phyloP scores from a whole-genome alignment of 768 basidiomycete genomes.

The Hirschioporus abietinus region DNA sequence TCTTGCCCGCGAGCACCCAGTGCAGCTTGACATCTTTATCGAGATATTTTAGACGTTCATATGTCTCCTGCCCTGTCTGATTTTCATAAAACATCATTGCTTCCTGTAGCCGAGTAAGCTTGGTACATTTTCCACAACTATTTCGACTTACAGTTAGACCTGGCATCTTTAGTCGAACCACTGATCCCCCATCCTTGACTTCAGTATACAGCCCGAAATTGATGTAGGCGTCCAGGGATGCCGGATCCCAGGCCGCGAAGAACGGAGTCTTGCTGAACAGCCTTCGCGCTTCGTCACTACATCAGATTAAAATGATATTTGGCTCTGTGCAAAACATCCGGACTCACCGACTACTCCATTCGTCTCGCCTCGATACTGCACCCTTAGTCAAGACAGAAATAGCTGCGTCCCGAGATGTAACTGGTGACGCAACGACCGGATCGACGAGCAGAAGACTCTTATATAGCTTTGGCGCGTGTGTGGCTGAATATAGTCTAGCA shows the following conservation, averaged over 20 bases:
- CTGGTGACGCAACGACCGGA: constrained; percentile 52
- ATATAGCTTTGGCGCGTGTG: constrained; percentile 31
- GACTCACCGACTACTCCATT: constrained; percentile 58
- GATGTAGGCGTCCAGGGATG: constrained; percentile 54
- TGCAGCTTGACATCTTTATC: constrained; percentile 45
- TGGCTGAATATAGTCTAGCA: not conserved
- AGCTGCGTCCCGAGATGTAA: not conserved
- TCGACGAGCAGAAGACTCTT: constrained; percentile 70
- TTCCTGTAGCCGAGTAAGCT: constrained; percentile 32
- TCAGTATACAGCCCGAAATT: constrained; percentile 46
- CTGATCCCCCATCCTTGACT: constrained; percentile 27
- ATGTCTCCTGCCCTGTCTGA: constrained; percentile 30
- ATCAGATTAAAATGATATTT: not conserved
- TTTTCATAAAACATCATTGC: constrained; percentile 52
- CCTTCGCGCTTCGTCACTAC: constrained; percentile 55
- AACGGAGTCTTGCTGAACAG: constrained; percentile 52
- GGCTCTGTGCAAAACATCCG: not conserved
- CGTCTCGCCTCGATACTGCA: constrained; percentile 53
- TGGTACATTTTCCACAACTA: not conserved
- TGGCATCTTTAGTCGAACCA: constrained; percentile 59
- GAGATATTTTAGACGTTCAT: constrained; percentile 29
- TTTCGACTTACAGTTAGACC: constrained; percentile 37
- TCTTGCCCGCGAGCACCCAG: constrained; percentile 51
- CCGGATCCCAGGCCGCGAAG: constrained; percentile 67
- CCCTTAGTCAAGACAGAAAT: constrained; percentile 24